A percentile compares a stretch with the other conserved stretches of the same genome.
Evolutionary conservation across 2,329 filamentous ascomycete species (phyloP).

Genomic region (Rhynchosporium secalis): DNA sequence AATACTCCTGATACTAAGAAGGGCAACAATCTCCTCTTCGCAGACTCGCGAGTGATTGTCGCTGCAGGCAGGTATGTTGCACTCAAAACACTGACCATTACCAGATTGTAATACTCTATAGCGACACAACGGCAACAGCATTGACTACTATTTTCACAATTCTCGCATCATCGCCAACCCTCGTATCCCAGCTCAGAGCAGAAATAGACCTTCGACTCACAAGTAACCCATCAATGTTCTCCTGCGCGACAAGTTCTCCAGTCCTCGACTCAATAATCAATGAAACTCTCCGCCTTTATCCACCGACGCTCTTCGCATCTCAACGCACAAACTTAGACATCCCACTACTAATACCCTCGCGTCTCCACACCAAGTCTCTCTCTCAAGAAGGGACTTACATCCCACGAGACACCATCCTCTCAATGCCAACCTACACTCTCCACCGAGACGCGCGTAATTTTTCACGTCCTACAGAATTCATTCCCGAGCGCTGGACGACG

Average conservation of each 20-base stretch:
- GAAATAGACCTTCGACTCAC: conserved; percentile 19
- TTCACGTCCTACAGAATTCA: conserved; percentile 31
- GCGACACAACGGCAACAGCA: conserved; percentile 46
- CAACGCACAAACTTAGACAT: conserved; percentile 42
- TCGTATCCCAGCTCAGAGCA: conserved; percentile 20
- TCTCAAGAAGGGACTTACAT: conserved; percentile 14
- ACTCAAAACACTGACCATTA: background rate
- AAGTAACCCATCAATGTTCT: conserved; percentile 18
- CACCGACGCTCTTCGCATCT: conserved; percentile 23
- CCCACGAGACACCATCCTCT: conserved; percentile 21
- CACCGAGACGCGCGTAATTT: conserved; percentile 26
- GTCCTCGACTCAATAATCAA: conserved; percentile 28
- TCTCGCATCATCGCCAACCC: conserved; percentile 21
- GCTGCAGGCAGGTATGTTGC: conserved; percentile 26
- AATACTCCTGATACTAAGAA: conserved; percentile 6
- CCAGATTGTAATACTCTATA: conserved; percentile 18
- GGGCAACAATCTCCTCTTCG: conserved; percentile 6
- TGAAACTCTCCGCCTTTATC: conserved; percentile 27
- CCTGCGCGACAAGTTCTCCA: conserved; percentile 18
- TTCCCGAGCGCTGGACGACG: conserved; percentile 39
- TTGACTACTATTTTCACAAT: conserved; percentile 45
- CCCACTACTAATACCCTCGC: conserved; percentile 33
- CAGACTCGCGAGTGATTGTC: conserved; percentile 21
- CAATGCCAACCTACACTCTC: conserved; percentile 19
- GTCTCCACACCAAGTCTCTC: background rate